Conservation (phyloP, 257 asterid genomes). For the Rauvolfia tetraphylla region DNA sequence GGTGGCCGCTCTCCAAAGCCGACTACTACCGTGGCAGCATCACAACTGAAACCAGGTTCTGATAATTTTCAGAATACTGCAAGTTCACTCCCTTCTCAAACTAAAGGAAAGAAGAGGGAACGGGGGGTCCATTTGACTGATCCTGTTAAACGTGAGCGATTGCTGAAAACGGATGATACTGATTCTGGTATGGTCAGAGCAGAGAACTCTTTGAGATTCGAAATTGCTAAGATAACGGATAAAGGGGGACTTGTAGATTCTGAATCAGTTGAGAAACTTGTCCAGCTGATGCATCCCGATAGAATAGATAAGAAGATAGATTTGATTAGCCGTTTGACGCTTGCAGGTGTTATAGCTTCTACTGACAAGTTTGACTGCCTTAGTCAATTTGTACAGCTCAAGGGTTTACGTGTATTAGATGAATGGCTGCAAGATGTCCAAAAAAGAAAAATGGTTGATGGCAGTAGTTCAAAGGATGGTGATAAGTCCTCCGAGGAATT, state of each 20-base stretch:
- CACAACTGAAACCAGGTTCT: conserved; percentile 55
- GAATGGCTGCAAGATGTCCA: conserved; percentile 94
- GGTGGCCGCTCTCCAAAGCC: conserved; percentile 79
- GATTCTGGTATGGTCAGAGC: conserved; percentile 39
- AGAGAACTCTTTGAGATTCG: conserved; percentile 49
- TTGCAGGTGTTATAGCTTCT: conserved; percentile 65
- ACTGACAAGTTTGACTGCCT: conserved; percentile 81
- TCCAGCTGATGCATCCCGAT: conserved; percentile 64
- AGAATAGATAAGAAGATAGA: conserved; percentile 56
- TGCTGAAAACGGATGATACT: conserved; percentile 51
- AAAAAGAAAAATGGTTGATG: conserved; percentile 51
- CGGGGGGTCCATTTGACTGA: conserved; percentile 64
- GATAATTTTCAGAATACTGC: conserved; percentile 59
- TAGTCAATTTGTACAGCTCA: conserved; percentile 60
- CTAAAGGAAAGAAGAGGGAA: conserved; percentile 82
- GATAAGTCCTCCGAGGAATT: conserved; percentile 74
- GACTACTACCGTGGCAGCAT: conserved; percentile 45
- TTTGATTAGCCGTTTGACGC: conserved; percentile 54
- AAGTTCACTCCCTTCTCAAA: conserved; percentile 53
- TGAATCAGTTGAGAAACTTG: conserved; percentile 79
- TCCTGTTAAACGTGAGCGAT: conserved; percentile 64
- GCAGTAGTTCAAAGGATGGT: conserved; percentile 12
- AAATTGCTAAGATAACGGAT: conserved; percentile 64
- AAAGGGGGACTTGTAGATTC: conserved; percentile 62
- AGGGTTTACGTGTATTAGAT: conserved; percentile 69